Percentiles rank a stretch among this genome's conserved stretches.
Conservation (phyloP, 2,329 filamentous ascomycete genomes). For the Didymella exigua region DNA sequence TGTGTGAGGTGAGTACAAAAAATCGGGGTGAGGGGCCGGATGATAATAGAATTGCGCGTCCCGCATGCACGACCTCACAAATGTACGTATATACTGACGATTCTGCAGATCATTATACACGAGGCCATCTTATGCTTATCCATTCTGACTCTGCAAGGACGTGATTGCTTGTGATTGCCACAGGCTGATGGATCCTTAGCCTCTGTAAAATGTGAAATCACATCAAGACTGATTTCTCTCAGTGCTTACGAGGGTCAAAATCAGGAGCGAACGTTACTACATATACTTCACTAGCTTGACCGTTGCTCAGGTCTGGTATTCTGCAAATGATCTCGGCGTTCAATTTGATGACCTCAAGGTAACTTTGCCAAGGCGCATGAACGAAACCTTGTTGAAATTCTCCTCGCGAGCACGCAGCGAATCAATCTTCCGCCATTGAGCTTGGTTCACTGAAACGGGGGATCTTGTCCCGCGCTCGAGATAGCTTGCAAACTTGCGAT, state of each 20-base stretch:
- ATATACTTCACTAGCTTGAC: not conserved
- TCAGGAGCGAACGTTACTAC: not conserved
- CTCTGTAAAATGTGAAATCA: not conserved
- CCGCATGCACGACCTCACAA: not conserved
- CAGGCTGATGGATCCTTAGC: not conserved
- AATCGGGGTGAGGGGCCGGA: constrained; percentile 13
- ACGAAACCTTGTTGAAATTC: not conserved
- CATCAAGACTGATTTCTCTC: not conserved
- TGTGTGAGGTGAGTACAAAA: constrained; percentile 1
- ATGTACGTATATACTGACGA: constrained; percentile 8
- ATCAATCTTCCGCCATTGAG: not conserved
- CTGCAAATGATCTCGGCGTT: not conserved
- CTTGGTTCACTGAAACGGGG: not conserved
- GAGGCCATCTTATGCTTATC: not conserved
- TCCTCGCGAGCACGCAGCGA: not conserved
- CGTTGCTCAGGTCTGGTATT: not conserved
- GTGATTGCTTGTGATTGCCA: not conserved
- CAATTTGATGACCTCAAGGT: constrained; percentile 2
- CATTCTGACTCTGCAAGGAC: not conserved
- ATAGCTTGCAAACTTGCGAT: not conserved
- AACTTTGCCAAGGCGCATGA: not conserved
- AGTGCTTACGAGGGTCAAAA: not conserved
- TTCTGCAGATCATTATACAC: not conserved
- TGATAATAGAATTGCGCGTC: constrained; percentile 14
- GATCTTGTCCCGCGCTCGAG: not conserved